Base-by-base conservation (phyloP, 345 rosid species). In the Syzygium oleosum region DNA sequence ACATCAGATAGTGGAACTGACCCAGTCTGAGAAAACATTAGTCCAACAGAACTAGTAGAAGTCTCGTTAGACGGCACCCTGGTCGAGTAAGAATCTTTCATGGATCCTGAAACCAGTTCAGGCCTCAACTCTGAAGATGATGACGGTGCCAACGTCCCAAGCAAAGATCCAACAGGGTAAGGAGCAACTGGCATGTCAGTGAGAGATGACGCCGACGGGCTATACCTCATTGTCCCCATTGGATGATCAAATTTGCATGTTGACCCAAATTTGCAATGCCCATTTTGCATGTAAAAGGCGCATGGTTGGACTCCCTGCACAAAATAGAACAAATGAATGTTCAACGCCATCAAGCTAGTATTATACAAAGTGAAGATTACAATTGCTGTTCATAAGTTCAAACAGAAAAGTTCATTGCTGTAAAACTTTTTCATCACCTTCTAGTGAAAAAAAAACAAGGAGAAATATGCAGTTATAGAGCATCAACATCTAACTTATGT, bases 171-270 rank as follows among this genome's bases (percentile, higher is more conserved):
- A 85, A 95, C 96, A 43, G 96, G 98, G 87, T 95, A 97, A 16
- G 99, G 98, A 63, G 98, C 93, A 88, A 96, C 96, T 2, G 99
- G 98, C 91, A 93, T 92, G 87, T 97, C 99, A 86, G 94, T 88
- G 29, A 97, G 97, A 80, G 99, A 95, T 29, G 99, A 97, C 4
- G 98, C 96, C 19, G 99, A 97, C 56, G 98, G 96, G 88, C 95
- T 97, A 94, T 96, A 96, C 91, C 96, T 93, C 92, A 94, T 89
- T 85, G 93, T 87, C 89, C 93, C 96, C 91, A 95, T 85, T 68
- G 98, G 98, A 91, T 96, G 99, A 91, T 97, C 96, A 85, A 94
- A 97, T 89, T 93, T 96, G 94, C 98, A 95, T 49, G 94, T 92
- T 34, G 93, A 89, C 43, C 96, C 96, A 88, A 92, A 94, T 91